These are phyloP conservation scores for Prunus salicina DNA, from an alignment of 306 rosid genomes.

Conservation along the genomic window DNA sequence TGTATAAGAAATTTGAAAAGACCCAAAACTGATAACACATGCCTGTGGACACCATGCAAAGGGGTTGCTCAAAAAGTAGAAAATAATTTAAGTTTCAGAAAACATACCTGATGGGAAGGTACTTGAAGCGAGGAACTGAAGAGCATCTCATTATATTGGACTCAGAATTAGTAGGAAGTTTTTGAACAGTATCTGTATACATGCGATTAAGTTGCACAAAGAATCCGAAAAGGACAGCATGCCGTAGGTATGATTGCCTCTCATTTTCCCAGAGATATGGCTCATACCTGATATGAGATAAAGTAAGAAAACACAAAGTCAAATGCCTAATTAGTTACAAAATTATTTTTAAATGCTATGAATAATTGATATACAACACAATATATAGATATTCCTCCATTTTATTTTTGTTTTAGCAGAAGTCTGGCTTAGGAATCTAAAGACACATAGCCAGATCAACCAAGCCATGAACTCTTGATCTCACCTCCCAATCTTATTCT, in stretches of 20 bases:
- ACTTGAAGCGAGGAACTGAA: slow-evolving; percentile 93
- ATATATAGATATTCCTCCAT: not conserved
- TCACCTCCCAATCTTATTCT: not conserved
- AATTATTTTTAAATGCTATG: not conserved
- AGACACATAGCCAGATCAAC: not conserved
- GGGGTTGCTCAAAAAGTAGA: slow-evolving; percentile 11
- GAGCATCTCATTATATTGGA: slow-evolving; percentile 96
- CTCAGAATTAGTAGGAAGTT: slow-evolving; percentile 92
- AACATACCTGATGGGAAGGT: slow-evolving; percentile 94
- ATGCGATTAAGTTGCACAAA: slow-evolving; percentile 93
- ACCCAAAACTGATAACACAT: slow-evolving; percentile 1
- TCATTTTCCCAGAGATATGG: slow-evolving; percentile 99
- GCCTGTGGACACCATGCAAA: slow-evolving; percentile 1
- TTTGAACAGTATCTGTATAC: slow-evolving; percentile 88
- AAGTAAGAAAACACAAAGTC: slow-evolving; percentile 12
- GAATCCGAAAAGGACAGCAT: slow-evolving; percentile 97
- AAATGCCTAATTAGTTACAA: not conserved
- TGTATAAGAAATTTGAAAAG: not conserved
- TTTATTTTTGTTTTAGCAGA: not conserved
- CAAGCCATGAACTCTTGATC: not conserved
- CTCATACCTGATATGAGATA: slow-evolving; percentile 58
- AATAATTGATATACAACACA: not conserved
- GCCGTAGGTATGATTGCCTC: slow-evolving; percentile 84
- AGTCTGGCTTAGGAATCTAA: not conserved
- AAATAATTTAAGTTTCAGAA: slow-evolving; percentile 8